phyloP scores from a whole-genome alignment of 2,329 filamentous ascomycete species.

The Sporothrix euskadiensis region DNA sequence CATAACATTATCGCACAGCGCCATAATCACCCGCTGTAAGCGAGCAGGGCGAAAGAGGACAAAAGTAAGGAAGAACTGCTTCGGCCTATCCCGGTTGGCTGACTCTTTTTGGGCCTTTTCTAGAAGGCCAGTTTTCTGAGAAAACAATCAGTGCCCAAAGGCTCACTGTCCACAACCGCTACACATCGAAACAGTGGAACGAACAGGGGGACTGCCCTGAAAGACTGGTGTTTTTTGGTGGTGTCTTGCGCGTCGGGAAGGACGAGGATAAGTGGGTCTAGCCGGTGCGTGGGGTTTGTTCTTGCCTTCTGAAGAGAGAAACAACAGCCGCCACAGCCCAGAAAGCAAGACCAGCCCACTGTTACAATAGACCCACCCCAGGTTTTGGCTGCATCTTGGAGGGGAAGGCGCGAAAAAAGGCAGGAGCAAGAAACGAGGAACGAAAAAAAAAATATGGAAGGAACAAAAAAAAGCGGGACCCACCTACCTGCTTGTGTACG shows the following conservation, averaged over 20 bases:
- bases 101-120: background rate
- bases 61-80: background rate
- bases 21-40: background rate
- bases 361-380: slow-evolving; percentile 4
- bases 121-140: background rate
- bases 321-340: slow-evolving; percentile 10
- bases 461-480: background rate
- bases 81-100: background rate
- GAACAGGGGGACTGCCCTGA: background rate
- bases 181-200: background rate
- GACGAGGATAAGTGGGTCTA: background rate
- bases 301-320: background rate
- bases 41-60: background rate
- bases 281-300: background rate
- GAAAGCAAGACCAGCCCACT: background rate
- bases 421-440: slow-evolving; percentile 4
- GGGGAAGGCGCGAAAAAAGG: slow-evolving; percentile 9
- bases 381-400: background rate
- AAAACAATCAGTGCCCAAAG: background rate
- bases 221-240: background rate
- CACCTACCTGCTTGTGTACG: background rate
- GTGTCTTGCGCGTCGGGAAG: slow-evolving; percentile 3
- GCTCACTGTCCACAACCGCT: background rate
- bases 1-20: background rate
- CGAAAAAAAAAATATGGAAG: background rate